A percentile compares a stretch with the other conserved stretches of the same genome.
These are phyloP conservation scores for Celoporthe dispersa DNA, from an alignment of 2,329 filamentous ascomycete genomes.

Conservation along the genomic window DNA sequence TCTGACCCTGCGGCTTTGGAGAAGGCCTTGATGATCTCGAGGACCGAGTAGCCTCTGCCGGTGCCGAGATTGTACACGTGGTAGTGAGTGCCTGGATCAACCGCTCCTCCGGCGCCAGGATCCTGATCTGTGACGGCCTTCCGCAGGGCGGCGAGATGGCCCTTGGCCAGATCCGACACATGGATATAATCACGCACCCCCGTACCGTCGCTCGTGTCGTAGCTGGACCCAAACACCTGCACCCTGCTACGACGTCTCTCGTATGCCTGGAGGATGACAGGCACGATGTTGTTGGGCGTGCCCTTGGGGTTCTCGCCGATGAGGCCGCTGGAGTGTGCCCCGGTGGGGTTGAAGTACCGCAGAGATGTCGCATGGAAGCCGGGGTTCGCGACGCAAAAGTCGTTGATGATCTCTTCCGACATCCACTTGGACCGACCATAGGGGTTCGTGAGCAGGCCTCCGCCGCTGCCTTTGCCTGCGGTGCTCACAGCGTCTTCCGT, in stretches of 20 bases:
- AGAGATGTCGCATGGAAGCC: slow-evolving; percentile 24
- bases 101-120: not conserved
- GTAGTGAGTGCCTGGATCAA: slow-evolving; percentile 12
- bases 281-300: slow-evolving; percentile 27
- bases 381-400: slow-evolving; percentile 22
- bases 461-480: slow-evolving; percentile 23
- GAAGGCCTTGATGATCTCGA: slow-evolving; percentile 27
- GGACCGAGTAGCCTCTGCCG: slow-evolving; percentile 26
- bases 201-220: slow-evolving; percentile 25
- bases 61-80: slow-evolving; percentile 27
- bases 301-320: slow-evolving; percentile 28
- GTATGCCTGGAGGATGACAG: slow-evolving; percentile 28
- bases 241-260: slow-evolving; percentile 24
- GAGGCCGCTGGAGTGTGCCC: slow-evolving; percentile 24
- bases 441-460: slow-evolving; percentile 26
- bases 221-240: slow-evolving; percentile 27
- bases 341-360: slow-evolving; percentile 28
- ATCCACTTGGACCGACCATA: slow-evolving; percentile 28
- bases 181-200: slow-evolving; percentile 28
- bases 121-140: slow-evolving; percentile 21
- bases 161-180: slow-evolving; percentile 25
- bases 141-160: slow-evolving; percentile 25
- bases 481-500: slow-evolving; percentile 24
- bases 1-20: slow-evolving; percentile 24
- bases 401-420: slow-evolving; percentile 29